Percentiles rank a stretch among this genome's conserved stretches.
These are phyloP conservation scores for Coniella lustricola DNA, from an alignment of 2,329 filamentous ascomycete species.

Conservation along the genomic window DNA sequence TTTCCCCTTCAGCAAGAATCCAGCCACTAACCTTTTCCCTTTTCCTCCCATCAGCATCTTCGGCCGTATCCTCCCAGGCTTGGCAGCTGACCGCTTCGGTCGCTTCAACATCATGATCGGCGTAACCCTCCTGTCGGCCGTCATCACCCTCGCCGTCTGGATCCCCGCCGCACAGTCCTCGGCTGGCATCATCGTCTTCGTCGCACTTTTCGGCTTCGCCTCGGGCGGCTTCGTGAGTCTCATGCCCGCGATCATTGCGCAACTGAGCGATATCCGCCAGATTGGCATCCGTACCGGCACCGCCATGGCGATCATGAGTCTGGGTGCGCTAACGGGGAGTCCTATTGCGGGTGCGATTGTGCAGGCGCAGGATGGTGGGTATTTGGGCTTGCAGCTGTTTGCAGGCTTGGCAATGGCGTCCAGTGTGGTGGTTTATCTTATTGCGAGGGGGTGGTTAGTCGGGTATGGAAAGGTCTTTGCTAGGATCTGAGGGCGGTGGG, in stretches of 20 bases:
- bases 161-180: constrained; percentile 34
- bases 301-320: constrained; percentile 47
- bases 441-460: constrained; percentile 21
- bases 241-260: constrained; percentile 48
- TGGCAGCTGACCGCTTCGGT: constrained; percentile 35
- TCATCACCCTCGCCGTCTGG: constrained; percentile 35
- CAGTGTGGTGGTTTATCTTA: constrained; percentile 21
- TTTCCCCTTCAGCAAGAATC: neutral
- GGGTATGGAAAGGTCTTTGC: constrained; percentile 19
- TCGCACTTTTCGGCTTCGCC: constrained; percentile 56
- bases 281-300: constrained; percentile 54
- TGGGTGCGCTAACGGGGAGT: constrained; percentile 50
- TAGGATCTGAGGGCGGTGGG: constrained; percentile 16
- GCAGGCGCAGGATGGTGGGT: constrained; percentile 34
- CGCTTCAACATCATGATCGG: constrained; percentile 37
- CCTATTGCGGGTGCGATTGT: constrained; percentile 51
- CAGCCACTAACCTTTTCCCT: neutral
- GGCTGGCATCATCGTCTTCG: constrained; percentile 52
- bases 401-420: constrained; percentile 36
- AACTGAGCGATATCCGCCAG: constrained; percentile 52
- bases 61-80: constrained; percentile 45
- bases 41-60: constrained; percentile 30
- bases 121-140: constrained; percentile 35
- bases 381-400: constrained; percentile 49
- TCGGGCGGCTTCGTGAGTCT: constrained; percentile 58